Evolutionary conservation across 352 stramenopile genomes (phyloP).

Genomic region (Globisporangium camurandrum): DNA sequence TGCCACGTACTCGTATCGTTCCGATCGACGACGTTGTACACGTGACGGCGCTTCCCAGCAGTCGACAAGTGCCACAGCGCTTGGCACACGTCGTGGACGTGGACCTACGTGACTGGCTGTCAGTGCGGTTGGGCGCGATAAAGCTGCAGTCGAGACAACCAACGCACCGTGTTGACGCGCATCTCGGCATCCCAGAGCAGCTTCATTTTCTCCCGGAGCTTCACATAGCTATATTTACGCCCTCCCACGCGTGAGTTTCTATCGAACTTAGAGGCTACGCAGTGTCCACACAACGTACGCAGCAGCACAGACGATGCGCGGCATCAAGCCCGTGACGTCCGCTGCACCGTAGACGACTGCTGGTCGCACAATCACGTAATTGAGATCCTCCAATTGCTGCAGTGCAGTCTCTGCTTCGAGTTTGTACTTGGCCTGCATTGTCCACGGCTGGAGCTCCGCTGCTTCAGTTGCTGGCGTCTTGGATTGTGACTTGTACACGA

Average conservation of each 20-base stretch:
- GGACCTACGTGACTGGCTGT: constrained; percentile 29
- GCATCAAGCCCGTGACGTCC: constrained; percentile 78
- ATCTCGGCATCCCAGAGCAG: constrained; percentile 83
- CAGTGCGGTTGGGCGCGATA: background rate
- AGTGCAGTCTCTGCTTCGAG: constrained; percentile 76
- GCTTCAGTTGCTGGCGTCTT: constrained; percentile 57
- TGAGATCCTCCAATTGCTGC: constrained; percentile 39
- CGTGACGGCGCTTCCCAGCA: constrained; percentile 34
- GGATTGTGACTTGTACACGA: constrained; percentile 83
- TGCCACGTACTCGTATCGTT: constrained; percentile 70
- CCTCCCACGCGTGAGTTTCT: background rate
- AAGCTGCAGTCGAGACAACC: background rate
- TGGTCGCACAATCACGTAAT: constrained; percentile 68
- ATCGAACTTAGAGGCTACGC: too few relatives aligned
- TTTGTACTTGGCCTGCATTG: constrained; percentile 82
- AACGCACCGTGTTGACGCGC: constrained; percentile 73
- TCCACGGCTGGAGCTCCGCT: constrained; percentile 71
- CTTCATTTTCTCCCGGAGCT: constrained; percentile 85
- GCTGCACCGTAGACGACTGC: constrained; percentile 76
- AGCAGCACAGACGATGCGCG: constrained; percentile 74
- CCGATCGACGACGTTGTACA: constrained; percentile 85
- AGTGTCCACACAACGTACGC: constrained; percentile 23
- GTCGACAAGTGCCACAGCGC: constrained; percentile 71
- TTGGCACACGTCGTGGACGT: constrained; percentile 70
- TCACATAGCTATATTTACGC: constrained; percentile 48